Evolutionary conservation across 805 yeast genomes (phyloP).

Genomic region (Aciculoconidium aculeatum): DNA sequence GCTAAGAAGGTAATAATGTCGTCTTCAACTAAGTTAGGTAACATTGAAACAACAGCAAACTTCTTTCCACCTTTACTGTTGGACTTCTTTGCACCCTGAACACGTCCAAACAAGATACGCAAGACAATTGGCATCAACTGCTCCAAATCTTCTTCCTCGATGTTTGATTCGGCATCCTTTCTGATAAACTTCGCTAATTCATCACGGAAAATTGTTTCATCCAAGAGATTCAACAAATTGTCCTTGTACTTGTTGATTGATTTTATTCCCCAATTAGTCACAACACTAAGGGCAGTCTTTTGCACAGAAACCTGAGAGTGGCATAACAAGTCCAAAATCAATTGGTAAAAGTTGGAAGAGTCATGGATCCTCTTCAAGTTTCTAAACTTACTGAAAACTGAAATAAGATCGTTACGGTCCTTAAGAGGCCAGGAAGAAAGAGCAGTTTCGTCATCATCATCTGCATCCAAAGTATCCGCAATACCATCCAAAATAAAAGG

Average conservation of each 20-base stretch:
- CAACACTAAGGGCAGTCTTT: constrained; percentile 61
- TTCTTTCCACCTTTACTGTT: constrained; percentile 71
- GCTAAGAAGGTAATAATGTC: constrained; percentile 55
- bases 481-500: constrained; percentile 46
- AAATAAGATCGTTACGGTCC: constrained; percentile 55
- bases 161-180: constrained; percentile 40
- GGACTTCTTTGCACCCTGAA: constrained; percentile 61
- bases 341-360: constrained; percentile 47
- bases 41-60: constrained; percentile 57
- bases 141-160: constrained; percentile 57
- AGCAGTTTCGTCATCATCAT: constrained; percentile 19
- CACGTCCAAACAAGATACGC: constrained; percentile 80
- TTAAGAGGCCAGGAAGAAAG: constrained; percentile 34
- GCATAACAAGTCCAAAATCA: constrained; percentile 52
- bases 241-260: constrained; percentile 64
- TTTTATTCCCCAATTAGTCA: constrained; percentile 59
- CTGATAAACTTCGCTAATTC: constrained; percentile 65
- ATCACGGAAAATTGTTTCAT: constrained; percentile 80
- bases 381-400: constrained; percentile 58
- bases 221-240: constrained; percentile 66
- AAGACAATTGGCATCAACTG: constrained; percentile 65
- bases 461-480: constrained; percentile 15
- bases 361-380: constrained; percentile 51
- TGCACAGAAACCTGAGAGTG: constrained; percentile 61
- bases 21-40: constrained; percentile 50